Base-by-base conservation (phyloP, 495 filamentous ascomycete genomes). In the Viridothelium virens region DNA sequence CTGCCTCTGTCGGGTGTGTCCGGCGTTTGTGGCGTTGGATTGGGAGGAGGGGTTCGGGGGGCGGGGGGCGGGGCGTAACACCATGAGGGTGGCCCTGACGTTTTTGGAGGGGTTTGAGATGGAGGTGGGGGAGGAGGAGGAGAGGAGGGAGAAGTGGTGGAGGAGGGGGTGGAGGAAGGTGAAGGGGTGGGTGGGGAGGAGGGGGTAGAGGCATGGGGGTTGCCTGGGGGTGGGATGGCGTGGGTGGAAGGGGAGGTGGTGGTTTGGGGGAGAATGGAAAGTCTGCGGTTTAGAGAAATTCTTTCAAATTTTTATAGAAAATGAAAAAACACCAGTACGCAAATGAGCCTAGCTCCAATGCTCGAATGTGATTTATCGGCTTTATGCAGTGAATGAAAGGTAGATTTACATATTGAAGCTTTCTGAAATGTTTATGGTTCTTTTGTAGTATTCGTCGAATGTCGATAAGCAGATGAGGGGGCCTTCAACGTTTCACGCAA, bases 31-130 rank as follows among this genome's bases (percentile, higher is more conserved):
- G 48, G 12, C 18, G 48, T n/a, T 14, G 48, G 48, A 53, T 25
- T 14, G 48, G 18, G 48, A 18, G 5, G 48, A 9, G 11, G 48
- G 12, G 48, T n/a, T n/a, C 11, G 12, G 5, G 48, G 18, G 18
- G 48, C 3, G 4, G 48, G 16, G 10, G 9, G 10, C 5, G 48
- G 48, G 48, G n/a, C 7, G 39, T 44, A 44, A 12, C 5, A 12
- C 5, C 6, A 5, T 53, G 48, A 25, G 9, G 48, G 48, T 53
- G 16, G 48, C 48, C 4, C n/a, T 53, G 48, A 25, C 4, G 48
- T 14, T 53, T 53, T 11, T 53, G 48, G 48, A 53, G 48, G 48
- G 48, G 48, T 53, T 53, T 6, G 48, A 25, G 48, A 53, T 53
- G 48, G 48, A 53, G 9, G 48, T 53, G 48, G 48, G 18, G 5